phyloP scores from a whole-genome alignment of 352 stramenopile genomes.

The Globisporangium recalcitrans region DNA sequence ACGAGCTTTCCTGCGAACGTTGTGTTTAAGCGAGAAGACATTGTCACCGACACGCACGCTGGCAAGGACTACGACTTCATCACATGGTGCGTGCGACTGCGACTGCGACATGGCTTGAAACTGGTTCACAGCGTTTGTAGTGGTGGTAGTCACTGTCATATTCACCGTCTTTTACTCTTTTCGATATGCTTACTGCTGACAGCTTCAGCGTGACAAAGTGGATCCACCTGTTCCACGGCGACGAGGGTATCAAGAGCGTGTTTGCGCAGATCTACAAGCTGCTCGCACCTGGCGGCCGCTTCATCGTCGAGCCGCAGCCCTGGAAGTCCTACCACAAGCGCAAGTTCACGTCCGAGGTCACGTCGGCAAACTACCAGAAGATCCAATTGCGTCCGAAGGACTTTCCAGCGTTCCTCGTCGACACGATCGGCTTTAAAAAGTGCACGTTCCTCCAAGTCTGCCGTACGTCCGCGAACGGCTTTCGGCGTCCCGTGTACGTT shows the following conservation, averaged over 20 bases:
- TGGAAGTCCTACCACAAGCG: constrained; percentile 88
- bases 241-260: constrained; percentile 72
- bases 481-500: constrained; percentile 69
- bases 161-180: background rate
- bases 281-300: constrained; percentile 50
- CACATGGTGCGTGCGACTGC: constrained; percentile 61
- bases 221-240: constrained; percentile 87
- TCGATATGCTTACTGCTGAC: background rate
- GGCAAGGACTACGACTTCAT: constrained; percentile 76
- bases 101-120: background rate
- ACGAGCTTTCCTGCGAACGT: constrained; percentile 71
- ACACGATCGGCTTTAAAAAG: constrained; percentile 56
- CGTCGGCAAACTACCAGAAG: constrained; percentile 57
- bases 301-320: constrained; percentile 84
- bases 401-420: constrained; percentile 53
- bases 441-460: constrained; percentile 74
- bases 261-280: constrained; percentile 68
- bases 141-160: background rate
- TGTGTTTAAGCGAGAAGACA: constrained; percentile 78
- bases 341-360: constrained; percentile 79
- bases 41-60: constrained; percentile 49
- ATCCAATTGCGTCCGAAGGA: constrained; percentile 74
- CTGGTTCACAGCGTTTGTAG: background rate
- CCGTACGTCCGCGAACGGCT: constrained; percentile 70
- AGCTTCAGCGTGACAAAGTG: constrained; percentile 90